phyloP scores from a whole-genome alignment of 2,329 filamentous ascomycete species.

The Corinectria fuckeliana region DNA sequence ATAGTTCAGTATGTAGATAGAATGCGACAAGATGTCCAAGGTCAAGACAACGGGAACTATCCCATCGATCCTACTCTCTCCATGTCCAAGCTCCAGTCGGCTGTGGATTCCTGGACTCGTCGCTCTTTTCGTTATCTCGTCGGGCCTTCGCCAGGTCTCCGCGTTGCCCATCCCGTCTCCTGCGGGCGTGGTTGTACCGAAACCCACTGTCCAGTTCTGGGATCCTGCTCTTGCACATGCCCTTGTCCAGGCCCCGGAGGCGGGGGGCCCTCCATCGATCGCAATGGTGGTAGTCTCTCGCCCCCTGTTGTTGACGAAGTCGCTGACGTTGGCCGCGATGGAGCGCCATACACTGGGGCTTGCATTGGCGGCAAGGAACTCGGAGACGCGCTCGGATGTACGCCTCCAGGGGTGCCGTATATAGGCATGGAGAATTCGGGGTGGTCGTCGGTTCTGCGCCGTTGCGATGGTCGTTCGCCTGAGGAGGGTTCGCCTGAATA shows the following conservation, averaged over 20 bases:
- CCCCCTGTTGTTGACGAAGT: slow-evolving; percentile 46
- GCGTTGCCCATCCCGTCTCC: slow-evolving; percentile 48
- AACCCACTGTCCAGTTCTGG: slow-evolving; percentile 46
- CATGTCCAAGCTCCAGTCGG: not conserved
- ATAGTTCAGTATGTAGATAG: slow-evolving; percentile 11
- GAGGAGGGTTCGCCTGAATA: slow-evolving; percentile 52
- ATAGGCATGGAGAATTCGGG: slow-evolving; percentile 50
- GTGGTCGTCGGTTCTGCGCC: slow-evolving; percentile 56
- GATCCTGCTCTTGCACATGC: slow-evolving; percentile 44
- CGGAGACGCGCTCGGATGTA: slow-evolving; percentile 41
- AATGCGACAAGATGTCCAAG: not conserved
- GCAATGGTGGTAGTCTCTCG: slow-evolving; percentile 56
- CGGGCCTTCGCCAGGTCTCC: slow-evolving; percentile 32
- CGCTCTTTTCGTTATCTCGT: slow-evolving; percentile 16
- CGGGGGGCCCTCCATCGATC: slow-evolving; percentile 50
- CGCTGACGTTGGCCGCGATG: slow-evolving; percentile 47
- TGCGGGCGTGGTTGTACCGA: slow-evolving; percentile 40
- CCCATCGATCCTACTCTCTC: not conserved
- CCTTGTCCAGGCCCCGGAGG: slow-evolving; percentile 34
- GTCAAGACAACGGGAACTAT: not conserved
- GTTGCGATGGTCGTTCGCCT: slow-evolving; percentile 54
- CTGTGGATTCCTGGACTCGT: slow-evolving; percentile 6
- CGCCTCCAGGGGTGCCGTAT: slow-evolving; percentile 44
- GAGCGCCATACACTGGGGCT: slow-evolving; percentile 45
- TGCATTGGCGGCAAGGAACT: slow-evolving; percentile 51